phyloP scores from a whole-genome alignment of 352 stramenopile genomes.

The Blastocystis sp. region DNA sequence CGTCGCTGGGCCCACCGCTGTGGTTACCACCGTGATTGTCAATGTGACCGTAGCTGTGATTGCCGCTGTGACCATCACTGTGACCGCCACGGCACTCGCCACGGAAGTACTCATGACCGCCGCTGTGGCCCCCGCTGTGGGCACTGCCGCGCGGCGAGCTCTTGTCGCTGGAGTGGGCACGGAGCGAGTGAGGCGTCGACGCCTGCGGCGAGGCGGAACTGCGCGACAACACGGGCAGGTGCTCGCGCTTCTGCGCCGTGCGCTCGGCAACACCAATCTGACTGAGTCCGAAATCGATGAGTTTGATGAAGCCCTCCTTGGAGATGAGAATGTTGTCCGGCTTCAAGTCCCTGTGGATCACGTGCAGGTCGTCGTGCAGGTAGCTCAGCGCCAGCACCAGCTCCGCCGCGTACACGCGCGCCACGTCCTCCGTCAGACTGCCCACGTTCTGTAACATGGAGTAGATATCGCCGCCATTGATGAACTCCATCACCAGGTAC shows the following conservation, averaged over 20 bases:
- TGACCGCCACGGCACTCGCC: too few species aligned
- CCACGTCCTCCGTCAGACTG: conserved; percentile 75
- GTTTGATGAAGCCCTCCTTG: conserved; percentile 74
- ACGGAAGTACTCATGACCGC: too few species aligned
- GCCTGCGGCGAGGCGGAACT: neutral
- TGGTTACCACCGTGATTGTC: too few species aligned
- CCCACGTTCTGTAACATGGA: conserved; percentile 75
- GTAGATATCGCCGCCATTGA: conserved; percentile 84
- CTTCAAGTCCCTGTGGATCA: conserved; percentile 73
- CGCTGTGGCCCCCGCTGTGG: too few species aligned
- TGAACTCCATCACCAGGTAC: conserved; percentile 86
- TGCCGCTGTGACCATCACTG: too few species aligned
- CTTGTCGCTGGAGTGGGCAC: neutral
- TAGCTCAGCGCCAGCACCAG: conserved; percentile 71
- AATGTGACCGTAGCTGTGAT: too few species aligned
- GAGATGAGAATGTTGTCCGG: conserved; percentile 73
- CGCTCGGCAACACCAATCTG: conserved; percentile 35
- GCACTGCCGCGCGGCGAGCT: neutral
- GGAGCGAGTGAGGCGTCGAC: neutral
- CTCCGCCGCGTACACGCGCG: conserved; percentile 82
- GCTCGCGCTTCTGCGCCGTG: neutral
- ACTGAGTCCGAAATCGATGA: conserved; percentile 63
- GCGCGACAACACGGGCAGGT: neutral
- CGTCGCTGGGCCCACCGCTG: too few species aligned
- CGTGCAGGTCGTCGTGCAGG: conserved; percentile 70